These are phyloP conservation scores for Fusarium sulawesiense DNA, from an alignment of 2,329 filamentous ascomycete species.

Conservation along the genomic window DNA sequence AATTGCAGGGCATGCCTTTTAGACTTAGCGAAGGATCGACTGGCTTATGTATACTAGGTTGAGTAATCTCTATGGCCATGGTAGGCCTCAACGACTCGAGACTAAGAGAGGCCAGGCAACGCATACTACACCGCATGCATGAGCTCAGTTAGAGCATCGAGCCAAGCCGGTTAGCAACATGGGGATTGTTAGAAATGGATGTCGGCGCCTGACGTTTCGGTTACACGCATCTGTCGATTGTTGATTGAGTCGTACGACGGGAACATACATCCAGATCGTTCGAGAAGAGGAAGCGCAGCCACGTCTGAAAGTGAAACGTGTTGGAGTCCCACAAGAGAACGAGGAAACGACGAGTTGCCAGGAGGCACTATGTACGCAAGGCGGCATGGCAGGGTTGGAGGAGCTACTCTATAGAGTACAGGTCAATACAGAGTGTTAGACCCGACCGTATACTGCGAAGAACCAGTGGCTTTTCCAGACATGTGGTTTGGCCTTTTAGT, in stretches of 20 bases:
- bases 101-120: conserved; percentile 12
- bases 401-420: conserved; percentile 9
- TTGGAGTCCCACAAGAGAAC: conserved; percentile 15
- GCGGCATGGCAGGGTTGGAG: conserved; percentile 9
- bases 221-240: conserved; percentile 23
- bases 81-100: conserved; percentile 27
- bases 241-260: conserved; percentile 31
- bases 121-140: not conserved
- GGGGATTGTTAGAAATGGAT: conserved; percentile 23
- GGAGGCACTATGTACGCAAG: conserved; percentile 9
- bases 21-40: conserved; percentile 2
- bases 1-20: conserved; percentile 20
- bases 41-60: conserved; percentile 3
- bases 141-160: conserved; percentile 4
- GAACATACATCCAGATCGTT: conserved; percentile 33
- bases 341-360: conserved; percentile 2
- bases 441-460: conserved; percentile 11
- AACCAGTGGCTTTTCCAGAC: conserved; percentile 32
- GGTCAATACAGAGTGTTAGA: conserved; percentile 13
- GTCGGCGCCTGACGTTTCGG: conserved; percentile 13
- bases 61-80: conserved; percentile 10
- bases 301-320: conserved; percentile 34
- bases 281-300: conserved; percentile 42
- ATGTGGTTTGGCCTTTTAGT: conserved; percentile 21
- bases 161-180: conserved; percentile 17